Percentiles rank a stretch among this genome's conserved stretches.
phyloP scores from a whole-genome alignment of 345 rosid genomes.

The Moricandia arvensis region DNA sequence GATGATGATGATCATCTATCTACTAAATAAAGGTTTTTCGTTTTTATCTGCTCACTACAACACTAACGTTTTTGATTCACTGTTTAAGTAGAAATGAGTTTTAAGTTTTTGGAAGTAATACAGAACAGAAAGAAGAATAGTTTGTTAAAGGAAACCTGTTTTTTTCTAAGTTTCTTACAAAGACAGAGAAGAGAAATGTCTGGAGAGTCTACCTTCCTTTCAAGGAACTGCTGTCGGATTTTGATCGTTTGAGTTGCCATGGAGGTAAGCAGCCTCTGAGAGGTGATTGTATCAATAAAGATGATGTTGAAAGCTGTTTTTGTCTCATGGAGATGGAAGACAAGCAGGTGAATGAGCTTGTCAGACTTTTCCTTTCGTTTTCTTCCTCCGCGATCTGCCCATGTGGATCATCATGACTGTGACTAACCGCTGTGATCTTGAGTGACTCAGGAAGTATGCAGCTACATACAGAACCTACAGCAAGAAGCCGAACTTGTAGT shows the following conservation, averaged over 20 bases:
- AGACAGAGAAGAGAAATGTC: neutral
- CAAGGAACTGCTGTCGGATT: conserved; percentile 55
- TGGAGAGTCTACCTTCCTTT: conserved; percentile 61
- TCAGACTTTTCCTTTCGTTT: conserved; percentile 53
- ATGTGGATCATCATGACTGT: conserved; percentile 64
- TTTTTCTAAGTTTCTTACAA: no score
- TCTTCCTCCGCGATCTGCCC: conserved; percentile 62
- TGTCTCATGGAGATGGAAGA: conserved; percentile 87
- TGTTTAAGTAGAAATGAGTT: no score
- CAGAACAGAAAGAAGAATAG: conserved; percentile 13
- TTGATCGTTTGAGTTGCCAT: conserved; percentile 65
- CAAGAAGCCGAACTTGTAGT: neutral
- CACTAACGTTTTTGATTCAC: no score
- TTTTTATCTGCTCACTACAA: no score
- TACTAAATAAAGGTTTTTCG: neutral
- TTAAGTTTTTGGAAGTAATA: conserved; percentile 8
- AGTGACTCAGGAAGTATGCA: conserved; percentile 88
- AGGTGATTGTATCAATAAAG: conserved; percentile 69
- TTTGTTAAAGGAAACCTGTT: no score
- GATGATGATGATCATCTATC: conserved; percentile 21
- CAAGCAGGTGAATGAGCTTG: conserved; percentile 55
- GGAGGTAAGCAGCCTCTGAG: conserved; percentile 79
- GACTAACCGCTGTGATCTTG: conserved; percentile 56
- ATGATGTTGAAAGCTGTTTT: conserved; percentile 71
- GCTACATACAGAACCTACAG: conserved; percentile 81